These are phyloP conservation scores for Lantana camara DNA, from an alignment of 257 asterid species.

Conservation along the genomic window DNA sequence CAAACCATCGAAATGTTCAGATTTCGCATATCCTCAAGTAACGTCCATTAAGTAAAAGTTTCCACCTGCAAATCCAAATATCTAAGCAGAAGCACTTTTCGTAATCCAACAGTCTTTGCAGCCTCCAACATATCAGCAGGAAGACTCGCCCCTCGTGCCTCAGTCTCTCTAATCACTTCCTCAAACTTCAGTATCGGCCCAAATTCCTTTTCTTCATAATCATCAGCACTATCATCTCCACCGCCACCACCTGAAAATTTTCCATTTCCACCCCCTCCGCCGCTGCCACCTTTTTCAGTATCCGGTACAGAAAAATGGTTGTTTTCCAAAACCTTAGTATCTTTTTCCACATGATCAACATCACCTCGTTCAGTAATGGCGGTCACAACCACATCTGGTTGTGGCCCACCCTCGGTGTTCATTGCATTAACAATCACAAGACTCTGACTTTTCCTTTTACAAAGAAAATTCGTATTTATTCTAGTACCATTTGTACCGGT, in stretches of 20 bases:
- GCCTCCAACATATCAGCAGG: constrained; percentile 96
- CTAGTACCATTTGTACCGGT: constrained; percentile 26
- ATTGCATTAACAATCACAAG: constrained; percentile 45
- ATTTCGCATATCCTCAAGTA: neutral
- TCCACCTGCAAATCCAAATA: constrained; percentile 90
- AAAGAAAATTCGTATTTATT: constrained; percentile 30
- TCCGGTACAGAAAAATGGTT: constrained; percentile 26
- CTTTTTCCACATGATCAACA: constrained; percentile 33
- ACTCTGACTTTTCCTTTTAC: constrained; percentile 30
- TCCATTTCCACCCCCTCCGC: constrained; percentile 57
- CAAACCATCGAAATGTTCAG: constrained; percentile 1
- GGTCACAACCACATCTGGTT: constrained; percentile 33
- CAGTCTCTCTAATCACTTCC: constrained; percentile 80
- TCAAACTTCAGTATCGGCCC: constrained; percentile 88
- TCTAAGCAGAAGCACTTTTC: constrained; percentile 67
- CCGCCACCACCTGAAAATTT: constrained; percentile 52
- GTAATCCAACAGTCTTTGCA: constrained; percentile 78
- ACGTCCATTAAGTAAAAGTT: neutral
- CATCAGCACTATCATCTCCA: constrained; percentile 50
- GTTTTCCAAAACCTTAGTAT: constrained; percentile 30
- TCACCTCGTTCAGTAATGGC: constrained; percentile 33
- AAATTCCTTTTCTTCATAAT: constrained; percentile 71
- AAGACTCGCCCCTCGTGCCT: constrained; percentile 77
- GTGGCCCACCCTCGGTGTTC: constrained; percentile 49
- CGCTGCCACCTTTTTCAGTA: constrained; percentile 38